Evolutionary conservation across 768 basidiomycete genomes (phyloP).

Genomic region (Sporobolomyces pararoseus): DNA sequence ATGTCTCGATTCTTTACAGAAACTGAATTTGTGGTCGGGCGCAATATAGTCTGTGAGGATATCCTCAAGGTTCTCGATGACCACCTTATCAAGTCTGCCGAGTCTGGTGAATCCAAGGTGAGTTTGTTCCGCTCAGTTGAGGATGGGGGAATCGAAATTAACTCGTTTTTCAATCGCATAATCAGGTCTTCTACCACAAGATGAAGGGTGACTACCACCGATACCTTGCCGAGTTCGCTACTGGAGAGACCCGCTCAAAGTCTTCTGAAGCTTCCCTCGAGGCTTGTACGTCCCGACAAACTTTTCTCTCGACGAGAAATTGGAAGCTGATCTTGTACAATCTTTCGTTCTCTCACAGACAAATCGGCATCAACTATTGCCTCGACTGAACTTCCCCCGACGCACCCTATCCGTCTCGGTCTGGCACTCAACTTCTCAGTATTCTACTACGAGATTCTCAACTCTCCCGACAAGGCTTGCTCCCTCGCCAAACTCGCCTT

Average conservation of each 20-base stretch:
- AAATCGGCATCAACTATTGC: conserved; percentile 97
- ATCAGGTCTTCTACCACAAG: conserved; percentile 37
- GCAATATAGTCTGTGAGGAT: conserved; percentile 81
- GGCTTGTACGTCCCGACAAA: conserved; percentile 55
- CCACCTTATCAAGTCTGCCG: conserved; percentile 94
- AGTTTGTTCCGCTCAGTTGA: conserved; percentile 67
- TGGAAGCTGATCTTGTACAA: background rate
- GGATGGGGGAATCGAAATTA: background rate
- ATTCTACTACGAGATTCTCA: conserved; percentile 99
- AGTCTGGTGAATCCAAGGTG: conserved; percentile 95
- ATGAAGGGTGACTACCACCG: conserved; percentile 99
- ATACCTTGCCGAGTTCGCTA: conserved; percentile 97
- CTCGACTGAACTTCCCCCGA: conserved; percentile 85
- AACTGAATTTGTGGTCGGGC: too few relatives aligned
- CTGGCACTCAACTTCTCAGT: conserved; percentile 99
- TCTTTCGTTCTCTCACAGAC: conserved; percentile 50
- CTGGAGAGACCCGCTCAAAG: conserved; percentile 94
- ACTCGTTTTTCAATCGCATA: background rate
- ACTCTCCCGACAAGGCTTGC: conserved; percentile 97
- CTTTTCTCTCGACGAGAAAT: too few relatives aligned
- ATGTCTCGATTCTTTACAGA: too few relatives aligned
- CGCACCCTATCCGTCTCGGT: conserved; percentile 97
- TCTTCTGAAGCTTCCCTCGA: conserved; percentile 95
- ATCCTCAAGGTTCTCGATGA: conserved; percentile 96
- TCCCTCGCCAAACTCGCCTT: conserved; percentile 98